These are phyloP conservation scores for Psilocybe tampanensis DNA, from an alignment of 768 basidiomycete genomes.

Conservation along the genomic window DNA sequence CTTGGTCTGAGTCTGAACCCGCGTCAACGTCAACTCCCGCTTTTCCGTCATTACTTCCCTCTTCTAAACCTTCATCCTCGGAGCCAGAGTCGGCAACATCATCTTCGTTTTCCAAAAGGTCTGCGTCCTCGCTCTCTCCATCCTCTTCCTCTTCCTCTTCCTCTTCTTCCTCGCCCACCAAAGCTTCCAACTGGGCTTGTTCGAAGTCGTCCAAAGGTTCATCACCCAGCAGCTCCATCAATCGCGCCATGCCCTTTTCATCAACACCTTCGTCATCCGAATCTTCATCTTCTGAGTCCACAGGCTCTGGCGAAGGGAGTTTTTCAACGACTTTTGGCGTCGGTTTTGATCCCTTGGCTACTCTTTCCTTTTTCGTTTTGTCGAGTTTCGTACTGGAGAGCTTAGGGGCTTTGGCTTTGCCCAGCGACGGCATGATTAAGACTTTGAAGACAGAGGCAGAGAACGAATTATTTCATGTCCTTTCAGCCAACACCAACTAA, in stretches of 20 bases:
- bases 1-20: conserved; percentile 26
- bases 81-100: conserved; percentile 21
- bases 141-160: conserved; percentile 20
- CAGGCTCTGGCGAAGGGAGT: conserved; percentile 3
- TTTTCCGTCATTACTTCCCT: conserved; percentile 34
- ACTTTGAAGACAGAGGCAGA: background rate
- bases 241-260: conserved; percentile 22
- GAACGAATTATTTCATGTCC: no score
- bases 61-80: conserved; percentile 24
- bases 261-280: conserved; percentile 21
- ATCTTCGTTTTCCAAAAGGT: conserved; percentile 36
- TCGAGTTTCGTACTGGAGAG: conserved; percentile 3
- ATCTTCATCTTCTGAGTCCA: conserved; percentile 19
- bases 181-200: conserved; percentile 51
- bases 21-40: conserved; percentile 40
- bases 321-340: conserved; percentile 9
- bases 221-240: conserved; percentile 32
- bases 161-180: conserved; percentile 23
- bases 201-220: conserved; percentile 63
- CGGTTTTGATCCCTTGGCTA: conserved; percentile 10
- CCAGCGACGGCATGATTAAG: conserved; percentile 7
- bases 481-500: no score
- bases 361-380: conserved; percentile 4
- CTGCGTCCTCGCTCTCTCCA: conserved; percentile 23
- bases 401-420: conserved; percentile 8